Base-by-base conservation (phyloP, 371 early-diverging fungal genomes). In the Actinomortierella wolfii region DNA sequence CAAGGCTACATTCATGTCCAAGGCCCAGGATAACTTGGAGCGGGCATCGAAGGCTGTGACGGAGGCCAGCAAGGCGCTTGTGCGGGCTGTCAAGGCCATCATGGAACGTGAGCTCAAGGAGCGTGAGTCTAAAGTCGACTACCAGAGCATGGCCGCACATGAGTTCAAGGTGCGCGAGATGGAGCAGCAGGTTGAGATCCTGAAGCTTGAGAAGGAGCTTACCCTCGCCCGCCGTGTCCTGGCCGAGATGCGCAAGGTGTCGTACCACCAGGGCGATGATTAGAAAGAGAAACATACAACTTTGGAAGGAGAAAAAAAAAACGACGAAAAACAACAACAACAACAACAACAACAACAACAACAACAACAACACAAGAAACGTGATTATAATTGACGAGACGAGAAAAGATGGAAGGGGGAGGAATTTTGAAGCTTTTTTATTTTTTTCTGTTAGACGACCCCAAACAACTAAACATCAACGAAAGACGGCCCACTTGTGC, bases 151-250 rank as follows among this genome's bases (percentile, higher is more conserved):
- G 81, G 88, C 91, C 57, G 85, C 89, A 5, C 93, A 95, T 70
- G 96, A 98, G 77, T 93, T 93, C 76, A 97, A 97, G 83, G 89
- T 92, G 56, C 86, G 87, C 67, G 97, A 97, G 80, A 97, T 97
- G 97, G 94, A 96, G 66, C 96, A 96, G 78, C 98, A 98, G 80
- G 98, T 97, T 43, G 85, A 89, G 79, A 96, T 98, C 51, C 80
- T 97, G 57, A 94, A 94, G 76, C 81, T 97, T 43, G 98, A 97
- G 79, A 92, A 96, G 70, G 93, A 94, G 63, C 80, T 98, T 61
- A 84, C 84, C 15, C 83, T 87, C 56, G 97, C 98, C 39, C 78
- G 97, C 53, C 85, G 91, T 57, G 86, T 89, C 44, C 78, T 97
- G 45, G 97, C 93, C 13, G 96, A 95, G 79, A 94, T 97, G 89